Base-by-base conservation (phyloP, 2,329 filamentous ascomycete genomes). In the Claviceps sp. region DNA sequence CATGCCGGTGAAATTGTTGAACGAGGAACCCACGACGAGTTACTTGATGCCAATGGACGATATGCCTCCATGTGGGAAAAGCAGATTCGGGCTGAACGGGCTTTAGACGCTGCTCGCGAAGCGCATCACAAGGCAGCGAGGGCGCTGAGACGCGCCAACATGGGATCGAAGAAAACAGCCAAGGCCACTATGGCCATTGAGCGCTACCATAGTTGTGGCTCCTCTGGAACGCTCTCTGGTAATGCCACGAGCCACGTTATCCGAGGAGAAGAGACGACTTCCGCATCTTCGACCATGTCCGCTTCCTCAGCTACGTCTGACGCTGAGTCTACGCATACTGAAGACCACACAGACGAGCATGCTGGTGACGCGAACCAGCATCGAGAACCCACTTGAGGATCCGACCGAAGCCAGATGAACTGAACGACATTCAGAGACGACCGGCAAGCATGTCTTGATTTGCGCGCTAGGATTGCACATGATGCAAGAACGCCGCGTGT, bases 11-110 rank as follows among this genome's bases (percentile, higher is more conserved):
- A 77, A 45, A 84, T 95, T 49, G 79, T 80, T 14, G 88, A 95
- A 69, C 76, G 78, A 47, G 88, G 88, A 16, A 89, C 82, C 0
- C 89, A 95, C 62, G 77, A 85, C 16, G 82, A 91, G 59, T 75
- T 95, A 3, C 72, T 95, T 5, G 74, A 74, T 2, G 71, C 78
- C 47, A 80, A 80, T 34, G 88, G 87, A 13, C 80, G 82, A 54
- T 95, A 95, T 62, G 78, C 80, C 11, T 83, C 82, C 54, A 90
- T 95, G 81, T 95, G 89, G 89, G 81, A 83, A 56, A 91, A 90
- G 68, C 89, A 95, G 66, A 89, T 86, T 56, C 78, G 84, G 54
- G 86, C 86, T 2, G 85, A 90, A 63, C 77, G 77, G 56, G 86
- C 85, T 11, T 55, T 68, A 50, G 61, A 64, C 45, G 64, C 60